Evolutionary conservation across 768 basidiomycete species (phyloP), one percentile per base, ranked within the genome.

Genomic region (Terana coerulea): DNA sequence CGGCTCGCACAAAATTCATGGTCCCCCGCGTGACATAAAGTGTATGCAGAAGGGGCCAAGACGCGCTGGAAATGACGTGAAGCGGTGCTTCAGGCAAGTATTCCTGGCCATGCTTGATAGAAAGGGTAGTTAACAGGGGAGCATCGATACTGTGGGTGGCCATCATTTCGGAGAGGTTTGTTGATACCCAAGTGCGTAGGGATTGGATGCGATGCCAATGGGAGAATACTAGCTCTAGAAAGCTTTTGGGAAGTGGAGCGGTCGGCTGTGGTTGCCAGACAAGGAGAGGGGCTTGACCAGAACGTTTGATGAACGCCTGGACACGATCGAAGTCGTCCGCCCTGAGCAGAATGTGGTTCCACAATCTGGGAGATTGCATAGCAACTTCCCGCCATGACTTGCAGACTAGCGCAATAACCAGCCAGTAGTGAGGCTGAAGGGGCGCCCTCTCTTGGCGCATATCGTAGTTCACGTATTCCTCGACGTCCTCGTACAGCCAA

Each of bases 311-410:
- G 19, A 3, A 40, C 5, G 21, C 21, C 31, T 15, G 15, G 15
- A 15, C 15, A 15, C 31, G 31, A 9, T 15, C 35, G 15, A 19
- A 6, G 15, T 37, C 21, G 15, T n/a, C 5, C 15, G 8, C 22
- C 3, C 39, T 11, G 19, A 24, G 25, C 2, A 3, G 19, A 26
- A 50, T 42, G 39, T 33, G 19, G 5, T 29, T 50, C 49, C 49
- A 50, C 11, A 50, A 19, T 5, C n/a, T 40, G 15, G 49, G 49
- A 2, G 49, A 31, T 3, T 11, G 7, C 28, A 50, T 37, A 9
- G 49, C 37, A 21, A 50, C 28, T n/a, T 30, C 21, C 14, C 49
- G 3, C 49, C 49, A 50, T 15, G 40, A 31, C 15, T 26, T 37
- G 28, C 49, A 50, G 3, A 43, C 40, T 11, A 19, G 37, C 11